These are phyloP conservation scores for Xylariaceae sp. DNA, from an alignment of 2,329 filamentous ascomycete species.

Conservation along the genomic window DNA sequence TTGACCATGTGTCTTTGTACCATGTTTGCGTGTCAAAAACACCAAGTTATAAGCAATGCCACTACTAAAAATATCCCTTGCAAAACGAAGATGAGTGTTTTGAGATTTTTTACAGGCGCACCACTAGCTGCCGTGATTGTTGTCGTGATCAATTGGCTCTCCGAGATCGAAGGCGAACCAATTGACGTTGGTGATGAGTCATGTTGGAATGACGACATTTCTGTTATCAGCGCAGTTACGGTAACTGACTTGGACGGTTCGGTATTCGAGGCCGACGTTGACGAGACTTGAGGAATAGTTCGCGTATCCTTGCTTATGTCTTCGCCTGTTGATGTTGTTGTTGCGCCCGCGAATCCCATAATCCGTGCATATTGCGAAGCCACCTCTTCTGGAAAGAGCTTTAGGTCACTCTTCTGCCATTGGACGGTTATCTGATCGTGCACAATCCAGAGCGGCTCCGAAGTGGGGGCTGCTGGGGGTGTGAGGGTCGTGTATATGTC, in stretches of 20 bases:
- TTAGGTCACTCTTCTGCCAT: conserved; percentile 25
- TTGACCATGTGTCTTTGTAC: too few species aligned
- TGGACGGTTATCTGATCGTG: conserved; percentile 28
- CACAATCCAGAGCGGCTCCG: conserved; percentile 22
- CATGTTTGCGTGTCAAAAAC: too few species aligned
- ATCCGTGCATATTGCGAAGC: conserved; percentile 23
- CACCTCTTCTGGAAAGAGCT: conserved; percentile 19
- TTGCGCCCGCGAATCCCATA: conserved; percentile 19
- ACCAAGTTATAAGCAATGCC: too few species aligned
- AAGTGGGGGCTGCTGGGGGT: neutral
- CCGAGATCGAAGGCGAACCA: neutral
- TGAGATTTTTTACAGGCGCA: neutral
- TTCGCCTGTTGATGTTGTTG: conserved; percentile 5
- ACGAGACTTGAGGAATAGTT: too few species aligned
- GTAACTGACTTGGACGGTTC: too few species aligned
- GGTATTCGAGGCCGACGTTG: too few species aligned
- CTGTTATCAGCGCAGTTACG: too few species aligned
- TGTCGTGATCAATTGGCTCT: neutral
- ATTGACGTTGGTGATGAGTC: too few species aligned
- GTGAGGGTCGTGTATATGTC: conserved; percentile 29
- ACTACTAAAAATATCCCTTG: neutral
- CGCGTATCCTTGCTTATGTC: too few species aligned
- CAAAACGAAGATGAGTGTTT: neutral
- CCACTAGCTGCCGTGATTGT: neutral
- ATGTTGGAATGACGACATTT: too few species aligned